Conservation (phyloP, 495 filamentous ascomycete species). For the Evansstolkia leycettana region DNA sequence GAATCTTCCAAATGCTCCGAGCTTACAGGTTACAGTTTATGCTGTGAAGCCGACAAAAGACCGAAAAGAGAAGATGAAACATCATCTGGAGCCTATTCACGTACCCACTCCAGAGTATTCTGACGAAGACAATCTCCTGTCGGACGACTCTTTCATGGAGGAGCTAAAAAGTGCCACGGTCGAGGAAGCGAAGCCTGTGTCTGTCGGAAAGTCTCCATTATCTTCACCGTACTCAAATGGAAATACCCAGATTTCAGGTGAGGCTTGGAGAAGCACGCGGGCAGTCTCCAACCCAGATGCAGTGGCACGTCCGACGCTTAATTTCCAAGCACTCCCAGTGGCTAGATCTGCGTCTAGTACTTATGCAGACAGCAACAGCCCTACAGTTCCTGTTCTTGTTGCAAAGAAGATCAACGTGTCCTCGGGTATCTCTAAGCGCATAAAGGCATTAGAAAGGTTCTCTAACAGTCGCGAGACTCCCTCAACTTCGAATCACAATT, state of each 20-base stretch:
- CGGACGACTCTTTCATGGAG: conserved; percentile 82
- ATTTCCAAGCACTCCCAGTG: conserved; percentile 28
- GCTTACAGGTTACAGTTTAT: conserved; percentile 9
- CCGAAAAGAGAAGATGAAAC: conserved; percentile 35
- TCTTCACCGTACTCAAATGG: conserved; percentile 45
- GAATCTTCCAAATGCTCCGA: conserved; percentile 8
- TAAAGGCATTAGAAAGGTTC: conserved; percentile 75
- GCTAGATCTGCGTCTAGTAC: conserved; percentile 29
- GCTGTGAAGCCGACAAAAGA: neutral
- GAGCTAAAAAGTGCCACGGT: conserved; percentile 74
- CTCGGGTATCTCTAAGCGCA: conserved; percentile 78
- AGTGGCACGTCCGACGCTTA: conserved; percentile 13
- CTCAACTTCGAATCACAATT: conserved; percentile 7
- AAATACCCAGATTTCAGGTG: conserved; percentile 13
- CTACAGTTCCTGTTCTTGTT: conserved; percentile 25
- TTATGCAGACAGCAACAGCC: conserved; percentile 14
- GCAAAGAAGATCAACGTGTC: conserved; percentile 74
- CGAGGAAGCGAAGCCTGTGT: conserved; percentile 72
- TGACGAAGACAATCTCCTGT: conserved; percentile 52
- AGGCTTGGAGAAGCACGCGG: conserved; percentile 33
- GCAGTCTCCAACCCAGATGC: conserved; percentile 38
- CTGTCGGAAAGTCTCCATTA: conserved; percentile 76
- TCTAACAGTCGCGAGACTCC: conserved; percentile 38
- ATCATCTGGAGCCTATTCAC: conserved; percentile 43
- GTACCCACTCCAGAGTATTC: conserved; percentile 42